phyloP scores from a whole-genome alignment of 805 yeast genomes.

The Debaryomyces tyrocola region DNA sequence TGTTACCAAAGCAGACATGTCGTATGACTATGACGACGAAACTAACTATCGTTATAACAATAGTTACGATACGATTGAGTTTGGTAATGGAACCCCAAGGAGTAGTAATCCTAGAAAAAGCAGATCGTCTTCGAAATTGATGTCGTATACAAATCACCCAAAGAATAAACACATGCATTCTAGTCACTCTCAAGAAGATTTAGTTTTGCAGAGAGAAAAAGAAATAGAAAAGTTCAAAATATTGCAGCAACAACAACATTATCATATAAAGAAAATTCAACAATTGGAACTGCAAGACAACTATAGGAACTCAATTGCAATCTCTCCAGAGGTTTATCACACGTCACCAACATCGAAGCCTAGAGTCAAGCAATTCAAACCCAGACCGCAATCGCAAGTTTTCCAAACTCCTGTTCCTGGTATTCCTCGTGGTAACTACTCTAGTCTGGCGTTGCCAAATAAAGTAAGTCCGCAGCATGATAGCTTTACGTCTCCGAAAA shows the following conservation, averaged over 20 bases:
- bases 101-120: slow-evolving; percentile 8
- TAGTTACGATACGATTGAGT: slow-evolving; percentile 18
- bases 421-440: background rate
- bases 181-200: slow-evolving; percentile 18
- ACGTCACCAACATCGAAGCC: background rate
- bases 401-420: background rate
- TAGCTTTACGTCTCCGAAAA: slow-evolving; percentile 1
- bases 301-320: slow-evolving; percentile 11
- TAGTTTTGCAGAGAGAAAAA: slow-evolving; percentile 19
- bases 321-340: background rate
- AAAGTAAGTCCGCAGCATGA: background rate
- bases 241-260: slow-evolving; percentile 31
- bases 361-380: background rate
- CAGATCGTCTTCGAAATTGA: slow-evolving; percentile 14
- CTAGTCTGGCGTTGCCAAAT: background rate
- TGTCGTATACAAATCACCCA: slow-evolving; percentile 17
- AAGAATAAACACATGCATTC: slow-evolving; percentile 11
- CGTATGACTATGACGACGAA: slow-evolving; percentile 17
- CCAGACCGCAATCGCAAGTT: background rate
- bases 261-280: slow-evolving; percentile 22
- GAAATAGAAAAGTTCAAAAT: slow-evolving; percentile 31
- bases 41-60: slow-evolving; percentile 22
- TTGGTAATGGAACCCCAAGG: slow-evolving; percentile 6
- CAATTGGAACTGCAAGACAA: slow-evolving; percentile 11
- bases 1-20: slow-evolving; percentile 10